Conservation (phyloP, 2,329 filamentous ascomycete genomes). For the Sporothrix dimorphospora region DNA sequence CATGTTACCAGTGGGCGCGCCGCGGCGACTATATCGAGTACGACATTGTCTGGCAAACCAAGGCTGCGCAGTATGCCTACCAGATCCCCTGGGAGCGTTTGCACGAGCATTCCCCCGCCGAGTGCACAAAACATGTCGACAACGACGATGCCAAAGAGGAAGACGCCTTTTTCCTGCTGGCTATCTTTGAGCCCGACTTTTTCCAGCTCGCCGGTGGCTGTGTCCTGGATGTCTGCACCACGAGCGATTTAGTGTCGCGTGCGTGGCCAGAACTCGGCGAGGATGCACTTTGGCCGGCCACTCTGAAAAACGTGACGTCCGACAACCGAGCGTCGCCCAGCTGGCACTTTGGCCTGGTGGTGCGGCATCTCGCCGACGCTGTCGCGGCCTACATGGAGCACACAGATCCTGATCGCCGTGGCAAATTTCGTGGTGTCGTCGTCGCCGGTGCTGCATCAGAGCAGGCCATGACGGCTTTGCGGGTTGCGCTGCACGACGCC, state of each 20-base stretch:
- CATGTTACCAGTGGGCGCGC: conserved; percentile 18
- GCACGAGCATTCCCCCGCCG: no score
- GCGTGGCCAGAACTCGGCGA: conserved; percentile 12
- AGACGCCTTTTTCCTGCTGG: not conserved
- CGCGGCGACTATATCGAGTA: conserved; percentile 19
- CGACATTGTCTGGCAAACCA: not conserved
- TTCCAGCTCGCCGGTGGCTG: conserved; percentile 19
- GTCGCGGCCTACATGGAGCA: not conserved
- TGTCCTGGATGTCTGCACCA: not conserved
- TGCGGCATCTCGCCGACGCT: not conserved
- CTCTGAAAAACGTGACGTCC: not conserved
- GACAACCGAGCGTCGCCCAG: conserved; percentile 11
- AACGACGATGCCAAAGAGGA: not conserved
- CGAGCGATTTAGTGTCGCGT: not conserved
- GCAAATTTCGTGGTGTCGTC: conserved; percentile 9
- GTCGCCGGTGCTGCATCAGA: conserved; percentile 11
- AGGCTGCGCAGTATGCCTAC: conserved; percentile 19
- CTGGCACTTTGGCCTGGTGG: not conserved
- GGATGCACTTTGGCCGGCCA: conserved; percentile 21
- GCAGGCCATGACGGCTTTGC: conserved; percentile 21
- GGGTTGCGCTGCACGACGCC: conserved; percentile 15
- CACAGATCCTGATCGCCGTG: not conserved
- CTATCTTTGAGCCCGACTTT: not conserved
- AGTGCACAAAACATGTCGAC: no score
- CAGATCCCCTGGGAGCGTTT: not conserved